A percentile compares a stretch with the other conserved stretches of the same genome.
phyloP scores from a whole-genome alignment of 306 rosid species.

The Quercus variabilis region DNA sequence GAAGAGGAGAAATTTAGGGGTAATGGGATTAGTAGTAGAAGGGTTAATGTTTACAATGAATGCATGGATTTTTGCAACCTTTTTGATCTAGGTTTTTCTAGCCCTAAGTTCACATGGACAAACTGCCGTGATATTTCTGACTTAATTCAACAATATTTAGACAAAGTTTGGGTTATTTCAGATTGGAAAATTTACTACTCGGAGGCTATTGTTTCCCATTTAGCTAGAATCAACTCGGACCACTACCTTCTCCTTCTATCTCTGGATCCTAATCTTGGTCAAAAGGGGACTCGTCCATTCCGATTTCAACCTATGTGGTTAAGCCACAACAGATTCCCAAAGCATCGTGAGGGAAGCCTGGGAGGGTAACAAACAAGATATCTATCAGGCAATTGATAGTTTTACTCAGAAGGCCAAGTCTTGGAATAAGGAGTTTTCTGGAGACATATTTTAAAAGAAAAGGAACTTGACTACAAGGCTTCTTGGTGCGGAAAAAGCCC shows the following conservation, averaged over 20 bases:
- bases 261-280: neutral
- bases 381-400: neutral
- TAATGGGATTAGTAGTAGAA: too few species aligned
- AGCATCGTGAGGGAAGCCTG: neutral
- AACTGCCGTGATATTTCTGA: too few species aligned
- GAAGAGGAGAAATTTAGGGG: too few species aligned
- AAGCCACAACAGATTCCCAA: neutral
- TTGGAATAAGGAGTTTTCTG: neutral
- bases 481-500: neutral
- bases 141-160: too few species aligned
- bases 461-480: neutral
- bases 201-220: neutral
- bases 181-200: too few species aligned
- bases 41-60: too few species aligned
- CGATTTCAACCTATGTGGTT: neutral
- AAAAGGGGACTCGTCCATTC: rapidly evolving
- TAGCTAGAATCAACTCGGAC: neutral
- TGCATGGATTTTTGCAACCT: too few species aligned
- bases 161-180: too few species aligned
- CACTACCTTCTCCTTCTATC: neutral
- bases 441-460: neutral
- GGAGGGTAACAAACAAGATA: neutral
- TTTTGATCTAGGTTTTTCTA: too few species aligned
- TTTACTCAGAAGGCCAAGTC: neutral
- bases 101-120: too few species aligned